A percentile compares a stretch with the other conserved stretches of the same genome.
These are phyloP conservation scores for Vaucheria bursata DNA, from an alignment of 352 stramenopile genomes.

Conservation along the genomic window DNA sequence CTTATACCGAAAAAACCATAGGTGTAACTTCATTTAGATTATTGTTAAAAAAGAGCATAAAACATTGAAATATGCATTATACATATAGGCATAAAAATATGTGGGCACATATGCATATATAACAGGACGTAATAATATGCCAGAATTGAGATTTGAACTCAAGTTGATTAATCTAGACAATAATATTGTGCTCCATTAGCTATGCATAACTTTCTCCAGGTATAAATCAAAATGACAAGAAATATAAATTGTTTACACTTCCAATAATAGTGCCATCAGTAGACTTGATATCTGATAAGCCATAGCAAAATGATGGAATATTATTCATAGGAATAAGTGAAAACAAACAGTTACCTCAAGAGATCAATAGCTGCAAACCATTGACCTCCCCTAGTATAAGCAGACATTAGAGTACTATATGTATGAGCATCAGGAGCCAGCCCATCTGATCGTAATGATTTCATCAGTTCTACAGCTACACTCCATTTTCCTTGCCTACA, in stretches of 20 bases:
- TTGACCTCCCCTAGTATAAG: slow-evolving; percentile 28
- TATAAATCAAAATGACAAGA: background rate
- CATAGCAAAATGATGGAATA: too few relatives aligned
- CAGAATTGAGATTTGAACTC: too few relatives aligned
- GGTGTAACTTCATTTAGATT: too few relatives aligned
- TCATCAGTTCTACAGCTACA: slow-evolving; percentile 16
- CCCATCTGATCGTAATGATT: slow-evolving; percentile 24
- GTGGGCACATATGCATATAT: too few relatives aligned
- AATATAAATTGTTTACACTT: background rate
- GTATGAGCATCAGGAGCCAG: slow-evolving; percentile 28
- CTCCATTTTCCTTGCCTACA: slow-evolving; percentile 3
- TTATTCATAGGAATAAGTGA: background rate
- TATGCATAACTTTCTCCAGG: background rate
- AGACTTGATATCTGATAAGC: too few relatives aligned
- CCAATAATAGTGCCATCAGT: background rate
- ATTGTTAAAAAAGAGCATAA: too few relatives aligned
- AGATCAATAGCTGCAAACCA: slow-evolving; percentile 33
- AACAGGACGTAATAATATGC: too few relatives aligned
- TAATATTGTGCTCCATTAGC: too few relatives aligned
- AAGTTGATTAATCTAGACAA: too few relatives aligned
- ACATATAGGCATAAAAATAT: too few relatives aligned
- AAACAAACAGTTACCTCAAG: slow-evolving; percentile 16
- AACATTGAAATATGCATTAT: too few relatives aligned
- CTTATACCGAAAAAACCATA: too few relatives aligned
- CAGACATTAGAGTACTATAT: slow-evolving; percentile 36